phyloP scores from a whole-genome alignment of 345 rosid species.

The Pelargonium nanum region DNA sequence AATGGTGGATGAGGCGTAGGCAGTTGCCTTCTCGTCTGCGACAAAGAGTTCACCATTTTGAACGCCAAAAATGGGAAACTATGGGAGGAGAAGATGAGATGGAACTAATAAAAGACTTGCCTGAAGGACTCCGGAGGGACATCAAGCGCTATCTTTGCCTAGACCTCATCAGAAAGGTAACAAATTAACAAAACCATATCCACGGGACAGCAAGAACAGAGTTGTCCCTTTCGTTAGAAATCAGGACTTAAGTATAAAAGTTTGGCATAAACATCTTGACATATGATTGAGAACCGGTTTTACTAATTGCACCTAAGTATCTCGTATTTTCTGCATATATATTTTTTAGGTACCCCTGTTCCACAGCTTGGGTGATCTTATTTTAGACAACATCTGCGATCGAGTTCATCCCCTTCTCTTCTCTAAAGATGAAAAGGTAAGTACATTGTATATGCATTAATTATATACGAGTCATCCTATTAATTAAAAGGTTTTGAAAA shows the following conservation, averaged over 20 bases:
- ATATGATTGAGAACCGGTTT: too few species aligned
- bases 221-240: too few species aligned
- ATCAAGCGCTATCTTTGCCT: slow-evolving; percentile 49
- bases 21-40: slow-evolving; percentile 42
- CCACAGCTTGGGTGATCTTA: slow-evolving; percentile 44
- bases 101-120: slow-evolving; percentile 39
- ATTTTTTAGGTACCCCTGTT: slow-evolving; percentile 42
- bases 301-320: too few species aligned
- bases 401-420: slow-evolving; percentile 39
- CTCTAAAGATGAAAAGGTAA: slow-evolving; percentile 50
- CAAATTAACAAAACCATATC: too few species aligned
- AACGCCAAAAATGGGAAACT: slow-evolving; percentile 35
- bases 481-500: too few species aligned
- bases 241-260: too few species aligned
- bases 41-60: slow-evolving; percentile 37
- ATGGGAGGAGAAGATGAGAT: slow-evolving; percentile 49
- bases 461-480: too few species aligned
- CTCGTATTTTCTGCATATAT: neutral
- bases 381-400: slow-evolving; percentile 54
- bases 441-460: too few species aligned
- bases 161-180: slow-evolving; percentile 51
- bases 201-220: too few species aligned
- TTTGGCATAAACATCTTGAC: too few species aligned
- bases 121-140: slow-evolving; percentile 55
- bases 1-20: slow-evolving; percentile 61